Evolutionary conservation across 371 early-diverging fungal genomes (phyloP).

Genomic region (Haplosporangium sp.): DNA sequence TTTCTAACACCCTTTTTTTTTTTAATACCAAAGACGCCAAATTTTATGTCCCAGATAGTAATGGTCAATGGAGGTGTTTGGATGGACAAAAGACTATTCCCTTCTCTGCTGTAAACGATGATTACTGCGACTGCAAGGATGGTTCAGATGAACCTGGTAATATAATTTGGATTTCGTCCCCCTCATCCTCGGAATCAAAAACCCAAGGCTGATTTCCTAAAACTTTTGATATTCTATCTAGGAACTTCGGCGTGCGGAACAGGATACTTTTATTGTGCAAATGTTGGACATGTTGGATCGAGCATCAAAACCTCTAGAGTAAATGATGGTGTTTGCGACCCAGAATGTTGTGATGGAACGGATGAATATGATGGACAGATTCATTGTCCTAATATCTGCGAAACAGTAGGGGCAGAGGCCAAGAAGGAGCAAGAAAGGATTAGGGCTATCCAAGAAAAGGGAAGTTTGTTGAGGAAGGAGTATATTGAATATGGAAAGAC

Average conservation of each 20-base stretch:
- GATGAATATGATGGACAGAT: constrained; percentile 79
- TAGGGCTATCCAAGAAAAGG: constrained; percentile 29
- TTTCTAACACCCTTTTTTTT: not conserved
- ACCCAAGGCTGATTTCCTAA: not conserved
- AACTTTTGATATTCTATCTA: constrained; percentile 19
- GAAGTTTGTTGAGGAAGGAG: constrained; percentile 43
- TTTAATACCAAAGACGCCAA: constrained; percentile 47
- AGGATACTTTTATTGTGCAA: constrained; percentile 84
- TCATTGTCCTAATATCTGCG: constrained; percentile 82
- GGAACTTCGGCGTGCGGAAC: constrained; percentile 96
- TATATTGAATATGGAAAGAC: constrained; percentile 59
- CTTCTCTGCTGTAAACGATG: constrained; percentile 87
- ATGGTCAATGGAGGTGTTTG: constrained; percentile 77
- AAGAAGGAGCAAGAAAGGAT: constrained; percentile 29
- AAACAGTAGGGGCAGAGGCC: constrained; percentile 55
- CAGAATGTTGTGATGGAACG: constrained; percentile 94
- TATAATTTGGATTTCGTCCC: not conserved
- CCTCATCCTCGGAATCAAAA: no score
- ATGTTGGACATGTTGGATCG: constrained; percentile 79
- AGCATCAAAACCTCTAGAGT: constrained; percentile 82
- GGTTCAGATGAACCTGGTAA: constrained; percentile 96
- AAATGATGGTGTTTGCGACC: constrained; percentile 95
- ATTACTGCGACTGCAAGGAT: constrained; percentile 96
- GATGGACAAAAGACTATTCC: constrained; percentile 80
- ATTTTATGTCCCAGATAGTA: constrained; percentile 55